Conservation (phyloP, 176 grass and related monocot species). For the Oryza punctata region DNA sequence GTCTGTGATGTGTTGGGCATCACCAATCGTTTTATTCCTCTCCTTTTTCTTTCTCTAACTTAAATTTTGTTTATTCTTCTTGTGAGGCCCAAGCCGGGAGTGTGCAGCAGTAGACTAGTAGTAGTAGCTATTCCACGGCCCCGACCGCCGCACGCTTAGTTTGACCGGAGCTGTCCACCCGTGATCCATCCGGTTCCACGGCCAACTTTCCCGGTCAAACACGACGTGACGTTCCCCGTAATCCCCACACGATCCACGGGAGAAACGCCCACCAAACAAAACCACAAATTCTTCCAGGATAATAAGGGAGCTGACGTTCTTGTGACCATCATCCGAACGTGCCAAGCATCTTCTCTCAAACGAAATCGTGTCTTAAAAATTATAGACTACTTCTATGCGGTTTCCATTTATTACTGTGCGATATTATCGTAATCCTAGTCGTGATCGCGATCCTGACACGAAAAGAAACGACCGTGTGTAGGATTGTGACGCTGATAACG, state of each 20-base stretch:
- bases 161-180: constrained; percentile 23
- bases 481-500: neutral
- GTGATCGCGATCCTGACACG: neutral
- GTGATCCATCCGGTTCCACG: neutral
- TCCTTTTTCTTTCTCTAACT: neutral
- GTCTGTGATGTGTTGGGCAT: too few species aligned
- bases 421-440: neutral
- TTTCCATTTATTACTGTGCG: too few species aligned
- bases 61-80: neutral
- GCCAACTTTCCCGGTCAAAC: constrained; percentile 21
- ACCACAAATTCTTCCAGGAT: too few species aligned
- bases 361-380: neutral
- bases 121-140: constrained; percentile 5
- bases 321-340: constrained; percentile 5
- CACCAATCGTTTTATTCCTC: neutral
- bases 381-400: too few species aligned
- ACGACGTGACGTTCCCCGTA: constrained; percentile 26
- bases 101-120: neutral
- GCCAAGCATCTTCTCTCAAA: constrained; percentile 5
- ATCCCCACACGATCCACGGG: neutral
- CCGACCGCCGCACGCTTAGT: constrained; percentile 34
- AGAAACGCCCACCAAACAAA: neutral
- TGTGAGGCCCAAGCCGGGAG: neutral
- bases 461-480: neutral
- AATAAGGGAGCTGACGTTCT: neutral